phyloP scores from a whole-genome alignment of 2,329 filamentous ascomycete genomes.

The Fusarium abutilonis region DNA sequence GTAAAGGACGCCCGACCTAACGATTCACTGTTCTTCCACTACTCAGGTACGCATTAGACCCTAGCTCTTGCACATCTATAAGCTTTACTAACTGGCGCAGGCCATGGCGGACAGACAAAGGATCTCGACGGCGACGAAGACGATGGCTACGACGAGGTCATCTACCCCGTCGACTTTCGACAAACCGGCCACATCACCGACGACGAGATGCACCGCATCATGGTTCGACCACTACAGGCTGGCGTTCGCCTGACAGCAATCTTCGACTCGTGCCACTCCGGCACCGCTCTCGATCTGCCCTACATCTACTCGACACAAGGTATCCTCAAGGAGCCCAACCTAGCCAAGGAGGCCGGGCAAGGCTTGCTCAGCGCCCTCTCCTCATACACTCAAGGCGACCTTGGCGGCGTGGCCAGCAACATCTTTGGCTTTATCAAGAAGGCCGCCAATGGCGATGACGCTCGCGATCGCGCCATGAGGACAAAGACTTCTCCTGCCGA shows the following conservation, averaged over 20 bases:
- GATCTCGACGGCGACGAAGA: slow-evolving; percentile 83
- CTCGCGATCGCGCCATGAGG: slow-evolving; percentile 79
- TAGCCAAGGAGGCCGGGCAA: slow-evolving; percentile 74
- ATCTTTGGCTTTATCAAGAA: slow-evolving; percentile 90
- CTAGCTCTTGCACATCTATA: neutral
- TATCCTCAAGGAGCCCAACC: slow-evolving; percentile 73
- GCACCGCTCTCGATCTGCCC: slow-evolving; percentile 71
- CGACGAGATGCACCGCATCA: slow-evolving; percentile 82
- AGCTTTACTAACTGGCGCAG: slow-evolving; percentile 51
- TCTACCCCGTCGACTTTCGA: slow-evolving; percentile 84
- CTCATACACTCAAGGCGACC: slow-evolving; percentile 74
- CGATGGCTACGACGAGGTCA: slow-evolving; percentile 84
- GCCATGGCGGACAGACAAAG: slow-evolving; percentile 83
- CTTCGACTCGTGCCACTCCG: slow-evolving; percentile 74
- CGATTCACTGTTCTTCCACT: slow-evolving; percentile 97
- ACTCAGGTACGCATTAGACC: slow-evolving; percentile 74
- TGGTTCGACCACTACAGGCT: slow-evolving; percentile 66
- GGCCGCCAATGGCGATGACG: slow-evolving; percentile 82
- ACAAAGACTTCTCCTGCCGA: slow-evolving; percentile 96
- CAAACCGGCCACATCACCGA: slow-evolving; percentile 84
- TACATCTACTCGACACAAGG: slow-evolving; percentile 77
- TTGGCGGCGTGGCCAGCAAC: slow-evolving; percentile 82
- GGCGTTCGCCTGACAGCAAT: slow-evolving; percentile 70
- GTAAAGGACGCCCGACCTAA: slow-evolving; percentile 93
- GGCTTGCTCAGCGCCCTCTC: slow-evolving; percentile 69